Evolutionary conservation across 495 filamentous ascomycete genomes (phyloP).

Genomic region (Daldinia grandis): DNA sequence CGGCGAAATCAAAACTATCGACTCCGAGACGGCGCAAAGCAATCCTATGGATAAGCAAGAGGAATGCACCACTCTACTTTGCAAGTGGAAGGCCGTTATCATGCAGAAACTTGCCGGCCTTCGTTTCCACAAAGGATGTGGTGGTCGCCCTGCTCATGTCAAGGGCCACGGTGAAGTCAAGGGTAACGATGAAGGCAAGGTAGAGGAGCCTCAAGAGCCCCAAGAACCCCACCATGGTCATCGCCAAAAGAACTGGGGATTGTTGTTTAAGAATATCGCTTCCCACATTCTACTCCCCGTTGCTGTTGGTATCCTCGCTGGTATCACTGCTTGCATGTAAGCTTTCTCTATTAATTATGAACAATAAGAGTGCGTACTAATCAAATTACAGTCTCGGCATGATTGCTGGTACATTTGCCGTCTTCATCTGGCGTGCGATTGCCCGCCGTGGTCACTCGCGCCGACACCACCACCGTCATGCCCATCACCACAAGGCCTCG

Average conservation of each 20-base stretch:
- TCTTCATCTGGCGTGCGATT: slow-evolving; percentile 56
- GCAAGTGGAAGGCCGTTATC: slow-evolving; percentile 56
- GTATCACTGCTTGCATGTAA: slow-evolving; percentile 62
- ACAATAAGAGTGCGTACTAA: slow-evolving; percentile 15
- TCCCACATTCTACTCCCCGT: slow-evolving; percentile 62
- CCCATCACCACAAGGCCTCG: slow-evolving; percentile 43
- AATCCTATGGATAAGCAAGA: slow-evolving; percentile 42
- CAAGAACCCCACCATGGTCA: slow-evolving; percentile 21
- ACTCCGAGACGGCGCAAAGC: slow-evolving; percentile 22
- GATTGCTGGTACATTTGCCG: slow-evolving; percentile 57
- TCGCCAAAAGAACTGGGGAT: slow-evolving; percentile 50
- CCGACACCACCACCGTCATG: slow-evolving; percentile 42
- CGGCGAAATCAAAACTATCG: slow-evolving; percentile 43
- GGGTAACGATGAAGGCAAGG: background rate
- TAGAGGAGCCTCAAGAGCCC: slow-evolving; percentile 5
- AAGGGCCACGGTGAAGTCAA: slow-evolving; percentile 23
- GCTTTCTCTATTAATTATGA: slow-evolving; percentile 23
- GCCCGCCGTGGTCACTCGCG: slow-evolving; percentile 42
- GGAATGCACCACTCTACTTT: slow-evolving; percentile 57
- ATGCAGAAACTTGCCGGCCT: slow-evolving; percentile 48
- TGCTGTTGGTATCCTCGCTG: slow-evolving; percentile 60
- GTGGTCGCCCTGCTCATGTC: slow-evolving; percentile 21
- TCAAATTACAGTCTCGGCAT: slow-evolving; percentile 54
- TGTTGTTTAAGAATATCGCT: slow-evolving; percentile 56
- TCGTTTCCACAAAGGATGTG: slow-evolving; percentile 40